phyloP scores from a whole-genome alignment of 2,329 filamentous ascomycete genomes.

The Ramularia collo-cygni region DNA sequence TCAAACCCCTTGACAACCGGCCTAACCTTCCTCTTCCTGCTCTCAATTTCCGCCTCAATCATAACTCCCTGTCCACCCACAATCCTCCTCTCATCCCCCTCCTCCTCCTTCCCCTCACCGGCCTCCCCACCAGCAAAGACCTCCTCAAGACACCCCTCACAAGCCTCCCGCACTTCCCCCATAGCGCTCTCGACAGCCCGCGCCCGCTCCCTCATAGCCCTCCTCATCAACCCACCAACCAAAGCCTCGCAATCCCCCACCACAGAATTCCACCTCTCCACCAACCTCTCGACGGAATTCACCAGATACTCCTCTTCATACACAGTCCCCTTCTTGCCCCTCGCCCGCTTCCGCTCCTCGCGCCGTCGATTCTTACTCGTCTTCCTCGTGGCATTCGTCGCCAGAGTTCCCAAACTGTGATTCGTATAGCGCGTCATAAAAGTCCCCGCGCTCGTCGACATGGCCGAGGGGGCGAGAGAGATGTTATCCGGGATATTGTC shows the following conservation, averaged over 20 bases:
- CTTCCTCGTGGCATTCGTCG: conserved; percentile 66
- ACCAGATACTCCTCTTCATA: conserved; percentile 98
- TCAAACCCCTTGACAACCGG: conserved; percentile 49
- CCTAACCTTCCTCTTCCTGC: conserved; percentile 33
- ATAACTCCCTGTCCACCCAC: conserved; percentile 40
- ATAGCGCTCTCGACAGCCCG: conserved; percentile 68
- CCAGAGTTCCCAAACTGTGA: conserved; percentile 61
- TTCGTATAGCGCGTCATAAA: conserved; percentile 91
- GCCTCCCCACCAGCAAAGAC: conserved; percentile 51
- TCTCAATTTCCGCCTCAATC: conserved; percentile 38
- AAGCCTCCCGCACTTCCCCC: conserved; percentile 66
- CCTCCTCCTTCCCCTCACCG: conserved; percentile 15
- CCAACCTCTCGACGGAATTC: conserved; percentile 73
- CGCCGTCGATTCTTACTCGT: conserved; percentile 81
- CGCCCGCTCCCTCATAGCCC: conserved; percentile 83
- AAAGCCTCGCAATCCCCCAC: conserved; percentile 67
- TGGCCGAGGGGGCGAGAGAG: conserved; percentile 77
- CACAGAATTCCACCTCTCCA: conserved; percentile 71
- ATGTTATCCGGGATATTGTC: conserved; percentile 86
- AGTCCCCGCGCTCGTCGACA: conserved; percentile 65
- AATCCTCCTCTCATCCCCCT: conserved; percentile 23
- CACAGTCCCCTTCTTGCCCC: conserved; percentile 91
- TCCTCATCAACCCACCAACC: conserved; percentile 67
- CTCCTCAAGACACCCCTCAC: conserved; percentile 58
- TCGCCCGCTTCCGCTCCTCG: conserved; percentile 90